These are phyloP conservation scores for Millerago galiae DNA, from an alignment of 805 yeast species.

Conservation along the genomic window DNA sequence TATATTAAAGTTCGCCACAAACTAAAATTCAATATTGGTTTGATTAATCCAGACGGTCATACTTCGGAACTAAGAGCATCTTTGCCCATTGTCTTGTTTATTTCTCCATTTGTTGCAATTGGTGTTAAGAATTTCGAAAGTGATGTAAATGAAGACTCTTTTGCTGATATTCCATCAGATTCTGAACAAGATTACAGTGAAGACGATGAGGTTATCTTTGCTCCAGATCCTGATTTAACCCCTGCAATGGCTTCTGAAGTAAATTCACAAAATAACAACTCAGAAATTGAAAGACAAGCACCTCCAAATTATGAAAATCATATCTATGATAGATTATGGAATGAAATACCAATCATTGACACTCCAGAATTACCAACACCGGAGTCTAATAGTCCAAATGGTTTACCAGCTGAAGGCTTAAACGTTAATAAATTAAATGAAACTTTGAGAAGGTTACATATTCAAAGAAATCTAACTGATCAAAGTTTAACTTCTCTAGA, in stretches of 20 bases:
- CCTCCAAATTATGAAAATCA: slow-evolving; percentile 85
- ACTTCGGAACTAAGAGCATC: slow-evolving; percentile 88
- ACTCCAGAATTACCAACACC: slow-evolving; percentile 29
- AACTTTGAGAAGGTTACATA: slow-evolving; percentile 43
- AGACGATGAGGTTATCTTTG: slow-evolving; percentile 36
- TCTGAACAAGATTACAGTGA: slow-evolving; percentile 16
- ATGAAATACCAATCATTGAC: slow-evolving; percentile 39
- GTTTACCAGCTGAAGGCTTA: slow-evolving; percentile 12
- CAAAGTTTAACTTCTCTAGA: slow-evolving; percentile 28
- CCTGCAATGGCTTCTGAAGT: slow-evolving; percentile 15
- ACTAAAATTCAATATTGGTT: slow-evolving; percentile 70
- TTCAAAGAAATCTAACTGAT: slow-evolving; percentile 35
- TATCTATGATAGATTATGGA: slow-evolving; percentile 75
- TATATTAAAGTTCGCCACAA: slow-evolving; percentile 84
- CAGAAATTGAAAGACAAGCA: slow-evolving; percentile 50
- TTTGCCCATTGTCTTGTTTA: slow-evolving; percentile 69
- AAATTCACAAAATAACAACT: slow-evolving; percentile 15
- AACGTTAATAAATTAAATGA: slow-evolving; percentile 37
- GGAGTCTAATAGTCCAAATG: slow-evolving; percentile 18
- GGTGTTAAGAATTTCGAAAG: slow-evolving; percentile 35
- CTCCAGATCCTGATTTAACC: slow-evolving; percentile 28
- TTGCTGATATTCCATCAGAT: slow-evolving; percentile 24
- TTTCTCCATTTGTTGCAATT: slow-evolving; percentile 77
- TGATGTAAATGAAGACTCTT: slow-evolving; percentile 18
- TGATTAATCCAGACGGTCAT: slow-evolving; percentile 87